A percentile compares a stretch with the other conserved stretches of the same genome.
Evolutionary conservation across 2,329 filamentous ascomycete genomes (phyloP).

Genomic region (Sarocladiaceae sp.): DNA sequence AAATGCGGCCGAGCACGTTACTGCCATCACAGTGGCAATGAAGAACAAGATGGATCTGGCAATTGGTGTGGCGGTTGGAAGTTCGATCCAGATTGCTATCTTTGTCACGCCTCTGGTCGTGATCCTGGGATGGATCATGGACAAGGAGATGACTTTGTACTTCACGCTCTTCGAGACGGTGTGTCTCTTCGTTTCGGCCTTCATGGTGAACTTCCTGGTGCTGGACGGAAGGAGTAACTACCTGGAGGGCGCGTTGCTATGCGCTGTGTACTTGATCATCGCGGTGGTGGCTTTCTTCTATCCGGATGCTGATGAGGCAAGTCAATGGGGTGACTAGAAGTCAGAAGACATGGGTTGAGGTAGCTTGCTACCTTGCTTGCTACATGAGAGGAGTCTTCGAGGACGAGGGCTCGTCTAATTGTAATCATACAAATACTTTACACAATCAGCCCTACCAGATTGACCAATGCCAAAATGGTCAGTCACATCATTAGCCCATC

Average conservation of each 20-base stretch:
- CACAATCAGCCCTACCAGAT: too few species aligned
- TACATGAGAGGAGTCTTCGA: background rate
- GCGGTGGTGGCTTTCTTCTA: slow-evolving; percentile 64
- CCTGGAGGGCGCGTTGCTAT: slow-evolving; percentile 70
- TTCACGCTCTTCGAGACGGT: slow-evolving; percentile 89
- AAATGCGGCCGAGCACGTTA: slow-evolving; percentile 70
- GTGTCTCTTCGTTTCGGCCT: slow-evolving; percentile 75
- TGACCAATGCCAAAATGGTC: too few species aligned
- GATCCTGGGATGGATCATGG: slow-evolving; percentile 66
- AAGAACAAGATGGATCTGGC: slow-evolving; percentile 76
- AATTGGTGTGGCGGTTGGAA: slow-evolving; percentile 67
- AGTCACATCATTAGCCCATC: too few species aligned
- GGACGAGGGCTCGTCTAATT: too few species aligned
- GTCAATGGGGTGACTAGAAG: slow-evolving; percentile 25
- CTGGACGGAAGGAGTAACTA: slow-evolving; percentile 84
- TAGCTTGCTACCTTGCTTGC: background rate
- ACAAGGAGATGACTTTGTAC: slow-evolving; percentile 71
- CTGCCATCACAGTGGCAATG: slow-evolving; percentile 64
- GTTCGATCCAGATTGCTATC: slow-evolving; percentile 68
- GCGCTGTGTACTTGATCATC: slow-evolving; percentile 66
- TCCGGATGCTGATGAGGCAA: slow-evolving; percentile 46
- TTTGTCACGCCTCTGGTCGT: slow-evolving; percentile 69
- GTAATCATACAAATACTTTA: too few species aligned
- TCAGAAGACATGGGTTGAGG: background rate
- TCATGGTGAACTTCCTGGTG: slow-evolving; percentile 86